These are phyloP conservation scores for Endothia cerciana DNA, from an alignment of 2,329 filamentous ascomycete genomes.

Conservation along the genomic window DNA sequence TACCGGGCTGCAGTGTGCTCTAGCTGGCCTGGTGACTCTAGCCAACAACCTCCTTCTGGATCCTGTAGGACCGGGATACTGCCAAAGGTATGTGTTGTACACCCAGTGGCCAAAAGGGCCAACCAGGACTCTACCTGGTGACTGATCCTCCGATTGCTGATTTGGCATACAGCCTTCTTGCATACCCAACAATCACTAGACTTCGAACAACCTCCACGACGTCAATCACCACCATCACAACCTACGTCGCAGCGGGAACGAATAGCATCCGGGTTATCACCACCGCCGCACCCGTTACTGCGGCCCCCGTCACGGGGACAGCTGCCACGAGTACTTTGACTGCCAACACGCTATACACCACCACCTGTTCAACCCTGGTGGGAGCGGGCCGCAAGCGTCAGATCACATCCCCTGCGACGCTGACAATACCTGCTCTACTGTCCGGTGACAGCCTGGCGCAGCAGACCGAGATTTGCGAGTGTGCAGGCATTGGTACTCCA, in stretches of 20 bases:
- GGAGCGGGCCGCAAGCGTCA: neutral
- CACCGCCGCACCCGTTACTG: neutral
- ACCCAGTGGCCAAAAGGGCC: neutral
- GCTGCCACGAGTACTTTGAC: neutral
- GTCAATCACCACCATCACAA: neutral
- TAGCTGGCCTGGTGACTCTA: neutral
- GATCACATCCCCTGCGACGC: too few relatives aligned
- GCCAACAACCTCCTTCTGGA: neutral
- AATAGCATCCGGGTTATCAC: neutral
- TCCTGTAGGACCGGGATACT: neutral
- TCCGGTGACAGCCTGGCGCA: neutral
- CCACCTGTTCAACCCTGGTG: neutral
- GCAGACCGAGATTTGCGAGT: conserved; percentile 1
- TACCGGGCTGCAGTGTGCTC: neutral
- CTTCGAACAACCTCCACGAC: neutral
- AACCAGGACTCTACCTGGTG: too few relatives aligned
- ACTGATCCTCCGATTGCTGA: neutral
- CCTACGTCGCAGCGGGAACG: neutral
- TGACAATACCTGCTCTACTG: neutral
- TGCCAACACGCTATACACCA: neutral
- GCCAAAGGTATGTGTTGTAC: neutral
- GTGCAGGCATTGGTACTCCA: neutral
- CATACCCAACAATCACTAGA: neutral
- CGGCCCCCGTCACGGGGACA: neutral
- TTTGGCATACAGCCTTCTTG: neutral